phyloP scores from a whole-genome alignment of 257 asterid species.

The Salvia miltiorrhiza region DNA sequence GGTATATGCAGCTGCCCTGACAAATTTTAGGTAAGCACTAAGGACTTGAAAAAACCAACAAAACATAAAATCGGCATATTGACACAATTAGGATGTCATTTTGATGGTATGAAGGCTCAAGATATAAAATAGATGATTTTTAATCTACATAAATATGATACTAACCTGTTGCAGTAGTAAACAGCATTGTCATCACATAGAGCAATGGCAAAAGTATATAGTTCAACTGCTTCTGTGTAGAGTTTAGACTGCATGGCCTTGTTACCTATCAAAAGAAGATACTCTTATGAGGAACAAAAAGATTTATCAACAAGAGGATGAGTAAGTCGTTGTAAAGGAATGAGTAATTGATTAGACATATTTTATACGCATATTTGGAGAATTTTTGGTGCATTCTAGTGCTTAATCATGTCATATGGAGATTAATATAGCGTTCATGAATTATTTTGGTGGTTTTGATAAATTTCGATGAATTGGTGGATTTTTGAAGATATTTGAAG shows the following conservation, averaged over 20 bases:
- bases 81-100: not conserved
- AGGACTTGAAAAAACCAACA: conserved; percentile 1
- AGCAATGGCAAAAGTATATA: conserved; percentile 73
- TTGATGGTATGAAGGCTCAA: conserved; percentile 6
- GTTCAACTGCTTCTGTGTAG: conserved; percentile 63
- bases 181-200: conserved; percentile 71
- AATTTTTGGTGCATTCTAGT: too few relatives aligned
- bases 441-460: too few relatives aligned
- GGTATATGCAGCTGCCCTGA: conserved; percentile 93
- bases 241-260: conserved; percentile 70
- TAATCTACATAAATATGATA: conserved; percentile 8
- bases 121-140: not conserved
- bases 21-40: conserved; percentile 19
- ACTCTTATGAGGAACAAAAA: not conserved
- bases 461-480: too few relatives aligned
- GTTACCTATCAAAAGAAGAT: conserved; percentile 47
- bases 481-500: too few relatives aligned
- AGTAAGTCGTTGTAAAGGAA: not conserved
- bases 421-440: too few relatives aligned
- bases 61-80: too few relatives aligned
- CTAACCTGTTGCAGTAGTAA: conserved; percentile 82
- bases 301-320: not conserved
- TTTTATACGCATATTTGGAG: too few relatives aligned
- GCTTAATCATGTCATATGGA: too few relatives aligned
- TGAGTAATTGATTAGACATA: too few relatives aligned